A percentile compares a stretch with the other conserved stretches of the same genome.
Evolutionary conservation across 2,329 filamentous ascomycete genomes (phyloP).

Genomic region (Zymoseptoria tritici): DNA sequence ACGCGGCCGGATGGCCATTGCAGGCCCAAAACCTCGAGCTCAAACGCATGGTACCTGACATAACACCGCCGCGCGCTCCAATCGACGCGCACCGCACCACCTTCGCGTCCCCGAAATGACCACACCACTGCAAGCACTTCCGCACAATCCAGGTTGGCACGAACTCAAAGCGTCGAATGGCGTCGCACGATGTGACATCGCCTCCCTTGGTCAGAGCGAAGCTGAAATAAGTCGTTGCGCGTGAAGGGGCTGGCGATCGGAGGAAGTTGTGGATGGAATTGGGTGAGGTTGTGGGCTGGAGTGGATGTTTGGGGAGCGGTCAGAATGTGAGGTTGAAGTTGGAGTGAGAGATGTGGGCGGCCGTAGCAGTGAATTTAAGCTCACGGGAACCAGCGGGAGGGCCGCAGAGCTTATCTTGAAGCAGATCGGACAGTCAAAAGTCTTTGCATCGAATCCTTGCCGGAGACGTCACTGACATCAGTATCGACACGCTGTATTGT

Average conservation of each 20-base stretch:
- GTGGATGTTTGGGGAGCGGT: neutral
- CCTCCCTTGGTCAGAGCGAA: neutral
- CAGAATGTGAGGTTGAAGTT: neutral
- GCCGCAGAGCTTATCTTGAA: neutral
- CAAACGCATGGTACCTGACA: neutral
- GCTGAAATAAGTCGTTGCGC: neutral
- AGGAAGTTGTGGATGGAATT: neutral
- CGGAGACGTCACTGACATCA: neutral
- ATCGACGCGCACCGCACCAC: neutral
- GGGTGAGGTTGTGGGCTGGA: neutral
- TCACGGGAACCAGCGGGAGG: neutral
- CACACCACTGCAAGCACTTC: neutral
- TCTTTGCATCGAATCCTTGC: neutral
- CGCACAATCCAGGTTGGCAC: neutral
- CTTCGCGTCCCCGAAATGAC: neutral
- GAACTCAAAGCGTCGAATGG: neutral
- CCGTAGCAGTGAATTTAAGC: neutral
- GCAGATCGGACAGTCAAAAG: neutral
- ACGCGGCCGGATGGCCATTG: too few species aligned
- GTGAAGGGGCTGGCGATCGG: neutral
- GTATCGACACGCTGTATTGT: neutral
- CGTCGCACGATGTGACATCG: neutral
- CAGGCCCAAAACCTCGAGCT: neutral
- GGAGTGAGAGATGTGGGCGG: neutral
- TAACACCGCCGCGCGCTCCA: neutral